Evolutionary conservation across 441 rosid species (phyloP), one percentile per base, ranked within the genome.

Genomic region (Populus tomentosa): DNA sequence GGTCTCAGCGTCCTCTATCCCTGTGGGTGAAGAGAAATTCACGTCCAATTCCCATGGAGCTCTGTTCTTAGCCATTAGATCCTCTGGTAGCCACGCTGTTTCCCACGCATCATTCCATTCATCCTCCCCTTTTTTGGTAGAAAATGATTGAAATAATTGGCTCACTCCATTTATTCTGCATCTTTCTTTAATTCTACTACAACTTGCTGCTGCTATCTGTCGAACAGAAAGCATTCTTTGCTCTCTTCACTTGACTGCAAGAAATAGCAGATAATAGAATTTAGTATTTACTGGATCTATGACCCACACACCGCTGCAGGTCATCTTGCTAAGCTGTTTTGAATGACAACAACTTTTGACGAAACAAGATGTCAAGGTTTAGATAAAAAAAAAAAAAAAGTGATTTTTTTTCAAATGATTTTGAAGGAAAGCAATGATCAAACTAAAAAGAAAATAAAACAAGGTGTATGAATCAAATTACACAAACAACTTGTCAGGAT

Each of bases 31-130:
- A 79, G 89, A 66, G 81, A 89, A 90, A 82, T 92, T 88, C 21
- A 88, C 94, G 67, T 91, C 99, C 2, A 80, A 77, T 67, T 93
- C 98, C 98, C 97, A 95, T 1, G 93, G 90, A 20, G 93, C 93
- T 72, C 90, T 80, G 70, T 69, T 84, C 63, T 87, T 85, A 8
- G 87, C 84, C 0, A 87, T 85, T 35, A 95, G 85, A 74, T 94
- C 94, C 11, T 90, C 95, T 0, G 98, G 98, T 23, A 95, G 80
- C 98, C 97, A 95, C 46, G 99, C 94, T 3, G 95, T 78, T 80
- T 95, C 99, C 97, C 97, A 92, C 6, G 97, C 94, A 69, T 94
- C 95, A 80, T 95, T 95, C 98, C 97, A 92, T 68, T 92, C 93
- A 9, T 90, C 91, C 33, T 86, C 92, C 50, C 84, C 88, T 33